Evolutionary conservation across 345 rosid species (phyloP).

Genomic region (Corymbia maculata): DNA sequence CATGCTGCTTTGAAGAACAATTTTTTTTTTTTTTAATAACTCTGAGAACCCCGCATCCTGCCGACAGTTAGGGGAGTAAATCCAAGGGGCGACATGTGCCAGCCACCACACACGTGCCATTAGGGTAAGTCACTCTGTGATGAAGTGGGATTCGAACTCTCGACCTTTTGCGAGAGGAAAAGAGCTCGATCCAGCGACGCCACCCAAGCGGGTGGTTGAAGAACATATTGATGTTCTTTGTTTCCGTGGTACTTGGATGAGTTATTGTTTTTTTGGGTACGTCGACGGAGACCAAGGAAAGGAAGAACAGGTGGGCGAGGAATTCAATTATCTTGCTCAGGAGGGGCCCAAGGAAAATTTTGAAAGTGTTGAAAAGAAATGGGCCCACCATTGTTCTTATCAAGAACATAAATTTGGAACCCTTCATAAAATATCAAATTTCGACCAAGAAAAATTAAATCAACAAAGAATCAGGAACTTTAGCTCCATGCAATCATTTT

Average conservation of each 20-base stretch:
- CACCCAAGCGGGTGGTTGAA: too few relatives aligned
- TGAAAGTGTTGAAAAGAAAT: not conserved
- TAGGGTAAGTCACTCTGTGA: too few relatives aligned
- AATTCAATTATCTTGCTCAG: not conserved
- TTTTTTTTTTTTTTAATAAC: too few relatives aligned
- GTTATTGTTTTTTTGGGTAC: not conserved
- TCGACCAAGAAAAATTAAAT: not conserved
- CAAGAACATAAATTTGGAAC: not conserved
- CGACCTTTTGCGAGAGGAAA: too few relatives aligned
- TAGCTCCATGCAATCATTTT: not conserved
- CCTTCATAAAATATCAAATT: not conserved
- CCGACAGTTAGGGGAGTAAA: too few relatives aligned
- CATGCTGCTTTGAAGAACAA: not conserved
- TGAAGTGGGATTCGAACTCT: too few relatives aligned
- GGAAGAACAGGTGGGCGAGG: not conserved
- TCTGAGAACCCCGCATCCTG: too few relatives aligned
- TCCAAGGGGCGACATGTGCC: too few relatives aligned
- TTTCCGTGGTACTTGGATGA: not conserved
- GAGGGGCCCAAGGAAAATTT: not conserved
- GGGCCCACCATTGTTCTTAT: not conserved
- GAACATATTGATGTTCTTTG: not conserved
- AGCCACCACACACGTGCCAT: too few relatives aligned
- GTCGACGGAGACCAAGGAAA: not conserved
- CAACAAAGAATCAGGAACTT: not conserved
- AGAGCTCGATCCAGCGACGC: too few relatives aligned